Base-by-base conservation (phyloP, 352 stramenopile genomes). In the Pythium vanterpoolii region DNA sequence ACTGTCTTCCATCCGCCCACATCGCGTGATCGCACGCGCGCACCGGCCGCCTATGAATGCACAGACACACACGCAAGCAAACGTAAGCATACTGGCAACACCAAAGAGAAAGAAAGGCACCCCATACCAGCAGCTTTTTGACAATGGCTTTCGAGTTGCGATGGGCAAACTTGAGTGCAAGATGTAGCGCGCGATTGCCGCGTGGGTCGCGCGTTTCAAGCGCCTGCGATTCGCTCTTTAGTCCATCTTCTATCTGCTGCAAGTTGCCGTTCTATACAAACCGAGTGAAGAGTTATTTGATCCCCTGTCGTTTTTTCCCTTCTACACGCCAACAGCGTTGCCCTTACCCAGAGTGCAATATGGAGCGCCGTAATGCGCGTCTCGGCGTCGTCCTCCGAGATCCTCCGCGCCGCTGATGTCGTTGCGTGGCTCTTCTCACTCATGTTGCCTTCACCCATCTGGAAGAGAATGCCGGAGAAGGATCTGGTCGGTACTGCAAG, bases 91-190 rank as follows among this genome's bases (percentile, higher is more conserved):
- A 21, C 18, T 13, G 19, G 19, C 34, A 5, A 1, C 14, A 19
- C 19, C 7, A 18, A 42, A 18, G 19, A 13, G 5, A 42, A 11
- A n/a, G 1, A 31, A 48, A n/a, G 8, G 9, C 14, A 9, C 21
- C 36, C 9, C 71, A 18, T 60, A 89, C 79, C 71, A 90, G 36
- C 30, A 90, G 62, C 19, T 54, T 42, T 58, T 77, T 81, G 14
- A 86, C 72, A 57, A 90, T 87, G 26, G 51, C 62, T 42, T 66
- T 71, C 4, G 72, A 69, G 56, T 90, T 74, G 44, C 73, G 72
- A 51, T 90, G 77, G 23, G 74, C 71, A 62, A 90, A 83, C 62
- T 90, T 90, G 44, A 90, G 54, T 16, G 80, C 74, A 46, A 90
- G 56, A 59, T 88, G 80, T 34, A 90, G 57, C 34, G 77, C 76